These are phyloP conservation scores for Pseudozyma thailandica DNA, from an alignment of 1,284 basidiomycete genomes.

Conservation along the genomic window DNA sequence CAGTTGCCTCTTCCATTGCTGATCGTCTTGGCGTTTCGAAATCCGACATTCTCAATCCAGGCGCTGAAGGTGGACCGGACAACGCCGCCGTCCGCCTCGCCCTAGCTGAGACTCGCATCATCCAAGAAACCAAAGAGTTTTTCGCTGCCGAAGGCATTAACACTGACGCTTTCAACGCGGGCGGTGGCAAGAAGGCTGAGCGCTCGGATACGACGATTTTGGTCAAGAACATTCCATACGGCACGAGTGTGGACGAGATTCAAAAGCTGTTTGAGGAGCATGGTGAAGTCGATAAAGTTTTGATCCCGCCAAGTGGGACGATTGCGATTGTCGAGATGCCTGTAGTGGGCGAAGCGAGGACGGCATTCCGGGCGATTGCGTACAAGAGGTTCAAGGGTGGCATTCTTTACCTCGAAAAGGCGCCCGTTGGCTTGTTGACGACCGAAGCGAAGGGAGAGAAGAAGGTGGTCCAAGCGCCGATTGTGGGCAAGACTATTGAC, in stretches of 20 bases:
- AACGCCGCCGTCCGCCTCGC: constrained; percentile 86
- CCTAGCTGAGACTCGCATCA: constrained; percentile 93
- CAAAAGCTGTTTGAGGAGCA: constrained; percentile 82
- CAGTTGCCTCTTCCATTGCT: constrained; percentile 84
- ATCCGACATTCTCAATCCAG: constrained; percentile 80
- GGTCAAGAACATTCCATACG: constrained; percentile 97
- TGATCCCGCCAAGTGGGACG: constrained; percentile 92
- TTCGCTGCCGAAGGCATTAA: constrained; percentile 73
- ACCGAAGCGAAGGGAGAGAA: constrained; percentile 31
- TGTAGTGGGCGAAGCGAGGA: constrained; percentile 69
- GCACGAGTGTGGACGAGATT: constrained; percentile 80
- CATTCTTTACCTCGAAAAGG: constrained; percentile 92
- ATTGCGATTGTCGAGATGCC: constrained; percentile 91
- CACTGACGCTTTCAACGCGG: constrained; percentile 69
- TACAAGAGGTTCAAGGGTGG: constrained; percentile 90
- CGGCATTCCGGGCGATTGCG: constrained; percentile 80
- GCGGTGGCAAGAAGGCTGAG: constrained; percentile 9
- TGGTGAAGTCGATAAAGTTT: constrained; percentile 79
- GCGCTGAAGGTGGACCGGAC: constrained; percentile 39
- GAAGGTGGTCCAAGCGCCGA: constrained; percentile 45
- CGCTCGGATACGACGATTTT: constrained; percentile 79
- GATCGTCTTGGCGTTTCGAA: constrained; percentile 84
- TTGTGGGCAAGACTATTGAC: constrained; percentile 43
- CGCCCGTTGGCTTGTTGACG: constrained; percentile 76
- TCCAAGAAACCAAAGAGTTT: constrained; percentile 91